A percentile compares a stretch with the other conserved stretches of the same genome.
These are phyloP conservation scores for Lizonia empirigonia DNA, from an alignment of 2,329 filamentous ascomycete species.

Conservation along the genomic window DNA sequence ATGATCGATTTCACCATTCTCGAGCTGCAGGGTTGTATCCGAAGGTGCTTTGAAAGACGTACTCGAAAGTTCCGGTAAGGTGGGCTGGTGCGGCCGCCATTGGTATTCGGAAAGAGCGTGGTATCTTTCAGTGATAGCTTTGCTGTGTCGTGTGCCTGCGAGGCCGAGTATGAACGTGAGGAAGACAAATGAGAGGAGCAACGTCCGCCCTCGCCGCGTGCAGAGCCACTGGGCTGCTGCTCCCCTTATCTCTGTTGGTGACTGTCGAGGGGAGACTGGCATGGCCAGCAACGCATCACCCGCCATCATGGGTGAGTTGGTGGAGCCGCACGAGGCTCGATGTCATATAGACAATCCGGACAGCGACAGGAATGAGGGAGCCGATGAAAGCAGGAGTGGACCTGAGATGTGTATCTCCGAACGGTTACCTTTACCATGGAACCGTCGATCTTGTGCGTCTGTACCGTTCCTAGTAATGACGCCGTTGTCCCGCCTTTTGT, in stretches of 20 bases:
- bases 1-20: constrained; percentile 38
- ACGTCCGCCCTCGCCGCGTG: constrained; percentile 37
- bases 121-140: constrained; percentile 37
- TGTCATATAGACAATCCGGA: background rate
- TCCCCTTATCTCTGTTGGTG: constrained; percentile 29
- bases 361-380: background rate
- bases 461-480: constrained; percentile 3
- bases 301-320: constrained; percentile 21
- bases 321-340: background rate
- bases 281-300: constrained; percentile 32
- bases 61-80: constrained; percentile 30
- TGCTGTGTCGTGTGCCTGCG: constrained; percentile 9
- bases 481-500: constrained; percentile 11
- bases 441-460: background rate
- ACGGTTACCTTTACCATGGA: background rate
- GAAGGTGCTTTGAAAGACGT: constrained; percentile 41
- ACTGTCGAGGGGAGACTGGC: constrained; percentile 35
- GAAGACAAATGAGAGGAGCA: constrained; percentile 29
- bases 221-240: constrained; percentile 40
- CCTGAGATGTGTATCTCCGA: background rate
- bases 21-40: constrained; percentile 42
- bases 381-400: background rate
- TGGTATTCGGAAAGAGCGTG: constrained; percentile 35
- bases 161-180: constrained; percentile 27
- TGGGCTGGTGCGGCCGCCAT: constrained; percentile 38